Conservation (phyloP, 495 filamentous ascomycete species). For the Talaromyces wortmannii region DNA sequence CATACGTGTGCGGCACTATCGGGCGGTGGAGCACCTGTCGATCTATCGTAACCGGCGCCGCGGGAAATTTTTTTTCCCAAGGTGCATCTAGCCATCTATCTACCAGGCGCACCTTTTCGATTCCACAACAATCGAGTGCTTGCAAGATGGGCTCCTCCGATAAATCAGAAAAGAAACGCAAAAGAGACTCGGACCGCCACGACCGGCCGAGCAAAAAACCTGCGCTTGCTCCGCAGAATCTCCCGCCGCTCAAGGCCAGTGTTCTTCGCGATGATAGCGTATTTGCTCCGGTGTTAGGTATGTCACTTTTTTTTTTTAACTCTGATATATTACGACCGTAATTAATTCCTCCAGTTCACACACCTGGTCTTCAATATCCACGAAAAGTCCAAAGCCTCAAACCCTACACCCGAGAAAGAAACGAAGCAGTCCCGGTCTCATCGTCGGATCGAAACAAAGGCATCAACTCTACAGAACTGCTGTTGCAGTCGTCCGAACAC, state of each 20-base stretch:
- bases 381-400: conserved; percentile 46
- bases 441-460: conserved; percentile 32
- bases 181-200: conserved; percentile 49
- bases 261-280: conserved; percentile 49
- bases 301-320: too few species aligned
- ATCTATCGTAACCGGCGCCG: neutral
- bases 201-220: conserved; percentile 59
- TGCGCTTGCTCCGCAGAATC: conserved; percentile 39
- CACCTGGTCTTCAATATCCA: conserved; percentile 58
- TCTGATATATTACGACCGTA: too few species aligned
- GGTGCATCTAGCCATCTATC: neutral
- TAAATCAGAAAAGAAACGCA: conserved; percentile 64
- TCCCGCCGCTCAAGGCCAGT: conserved; percentile 45
- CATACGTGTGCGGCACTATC: too few species aligned
- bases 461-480: conserved; percentile 50
- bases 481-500: conserved; percentile 74
- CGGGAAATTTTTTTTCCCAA: conserved; percentile 23
- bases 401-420: conserved; percentile 53
- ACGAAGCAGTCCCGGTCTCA: conserved; percentile 23
- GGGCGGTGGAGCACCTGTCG: neutral
- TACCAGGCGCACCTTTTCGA: neutral
- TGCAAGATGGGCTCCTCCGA: conserved; percentile 38
- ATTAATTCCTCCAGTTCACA: conserved; percentile 44
- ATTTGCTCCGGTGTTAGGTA: conserved; percentile 63
- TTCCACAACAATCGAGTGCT: neutral